Base-by-base conservation (phyloP, 257 asterid species). In the Penstemon davidsonii region DNA sequence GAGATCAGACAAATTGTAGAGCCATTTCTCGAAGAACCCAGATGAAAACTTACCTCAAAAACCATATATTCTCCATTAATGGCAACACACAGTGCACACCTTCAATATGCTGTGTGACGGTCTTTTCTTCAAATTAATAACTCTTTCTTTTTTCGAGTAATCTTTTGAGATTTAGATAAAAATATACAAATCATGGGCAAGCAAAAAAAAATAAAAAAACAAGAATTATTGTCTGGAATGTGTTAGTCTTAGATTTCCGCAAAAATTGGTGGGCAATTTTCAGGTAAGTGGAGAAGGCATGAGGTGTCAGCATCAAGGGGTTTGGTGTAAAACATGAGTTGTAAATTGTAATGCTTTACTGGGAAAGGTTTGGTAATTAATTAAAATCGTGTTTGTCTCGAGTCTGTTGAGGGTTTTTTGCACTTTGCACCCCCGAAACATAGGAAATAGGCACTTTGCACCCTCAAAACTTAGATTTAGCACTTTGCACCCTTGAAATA, bases 21-120 rank as follows among this genome's bases (percentile, higher is more conserved):
- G 51, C 61, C 64, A 67, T 36, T 60, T 4, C 41, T 60, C 51
- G 65, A 64, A 54, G 19, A 73, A 55, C 75, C 79, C 72, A 60
- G 64, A 7, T 56, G 56, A 78, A 39, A 75, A 67, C 74, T 44
- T 56, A 79, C 90, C 83, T 82, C 70, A 83, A 54, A 66, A 66
- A 75, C 66, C 58, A 58, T 5, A 33, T 70, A 66, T 52, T 65
- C 70, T 64, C 73, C 80, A 46, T 40, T 44, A 50, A 45, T n/a
- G 58, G 55, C 68, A 75, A 36, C 43, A 52, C 6, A 25, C 8
- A 62, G 8, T 45, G 57, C 41, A 45, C 44, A 71, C 63, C 58
- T n/a, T 60, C 54, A 63, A 60, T 44, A 51, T 25, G 74, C 61
- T 66, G 54, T 61, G 55, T 25, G 19, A n/a, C 37, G 53, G 41